A percentile compares a stretch with the other conserved stretches of the same genome.
These are phyloP conservation scores for Pseudogymnoascus pannorum DNA, from an alignment of 2,329 filamentous ascomycete species.

Conservation along the genomic window DNA sequence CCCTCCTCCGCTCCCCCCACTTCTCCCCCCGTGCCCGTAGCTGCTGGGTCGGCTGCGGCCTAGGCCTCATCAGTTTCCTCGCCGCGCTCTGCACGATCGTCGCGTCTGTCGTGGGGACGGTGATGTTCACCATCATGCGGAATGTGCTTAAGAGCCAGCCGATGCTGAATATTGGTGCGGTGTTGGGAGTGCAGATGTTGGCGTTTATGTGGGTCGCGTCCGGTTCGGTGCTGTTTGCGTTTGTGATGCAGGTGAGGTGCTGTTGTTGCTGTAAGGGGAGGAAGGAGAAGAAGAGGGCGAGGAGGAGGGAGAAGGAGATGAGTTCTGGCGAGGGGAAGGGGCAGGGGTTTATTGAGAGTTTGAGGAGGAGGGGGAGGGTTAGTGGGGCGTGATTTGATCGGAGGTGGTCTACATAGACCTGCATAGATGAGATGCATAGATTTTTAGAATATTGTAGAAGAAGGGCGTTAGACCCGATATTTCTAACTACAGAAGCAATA, in stretches of 20 bases:
- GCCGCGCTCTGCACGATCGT: slow-evolving; percentile 60
- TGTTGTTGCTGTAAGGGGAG: background rate
- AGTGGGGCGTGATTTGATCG: background rate
- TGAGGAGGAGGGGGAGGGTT: background rate
- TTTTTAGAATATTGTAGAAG: too few species aligned
- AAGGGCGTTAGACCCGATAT: background rate
- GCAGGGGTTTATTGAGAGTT: background rate
- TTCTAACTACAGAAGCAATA: background rate
- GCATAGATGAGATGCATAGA: background rate
- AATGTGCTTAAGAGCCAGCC: slow-evolving; percentile 65
- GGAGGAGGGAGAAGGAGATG: background rate
- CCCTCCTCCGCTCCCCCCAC: slow-evolving; percentile 11
- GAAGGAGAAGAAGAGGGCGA: background rate
- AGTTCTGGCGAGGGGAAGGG: background rate
- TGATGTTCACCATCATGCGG: slow-evolving; percentile 75
- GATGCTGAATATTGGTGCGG: slow-evolving; percentile 67
- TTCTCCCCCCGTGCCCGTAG: slow-evolving; percentile 31
- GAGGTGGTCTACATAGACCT: background rate
- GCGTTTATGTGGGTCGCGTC: slow-evolving; percentile 84
- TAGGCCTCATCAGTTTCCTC: slow-evolving; percentile 61
- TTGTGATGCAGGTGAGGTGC: slow-evolving; percentile 50
- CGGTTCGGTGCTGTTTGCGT: slow-evolving; percentile 59
- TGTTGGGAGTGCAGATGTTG: slow-evolving; percentile 68
- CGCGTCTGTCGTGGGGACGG: slow-evolving; percentile 69
- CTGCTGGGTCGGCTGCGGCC: slow-evolving; percentile 55